Evolutionary conservation across 2,329 filamentous ascomycete species (phyloP).

Genomic region (Arthrobotrys iridis): DNA sequence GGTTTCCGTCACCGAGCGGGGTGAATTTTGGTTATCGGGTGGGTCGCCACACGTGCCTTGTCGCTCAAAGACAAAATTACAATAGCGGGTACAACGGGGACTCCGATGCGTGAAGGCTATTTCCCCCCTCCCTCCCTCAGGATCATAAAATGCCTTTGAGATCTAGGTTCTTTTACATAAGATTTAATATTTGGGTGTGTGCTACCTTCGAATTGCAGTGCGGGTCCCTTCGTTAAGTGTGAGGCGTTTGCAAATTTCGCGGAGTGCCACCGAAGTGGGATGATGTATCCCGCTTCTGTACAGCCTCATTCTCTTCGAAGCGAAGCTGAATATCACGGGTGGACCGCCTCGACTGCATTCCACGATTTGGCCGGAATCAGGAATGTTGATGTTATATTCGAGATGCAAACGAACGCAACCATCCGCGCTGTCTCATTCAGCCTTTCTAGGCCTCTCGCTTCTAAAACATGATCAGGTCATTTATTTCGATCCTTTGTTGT

Average conservation of each 20-base stretch:
- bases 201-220: not conserved
- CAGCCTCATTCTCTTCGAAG: not conserved
- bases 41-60: slow-evolving; percentile 11
- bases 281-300: not conserved
- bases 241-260: slow-evolving; percentile 8
- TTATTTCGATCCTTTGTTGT: slow-evolving; percentile 22
- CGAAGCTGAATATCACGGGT: not conserved
- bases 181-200: not conserved
- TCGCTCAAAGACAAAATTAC: slow-evolving; percentile 9
- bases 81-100: not conserved
- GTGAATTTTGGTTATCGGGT: not conserved
- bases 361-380: not conserved
- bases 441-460: slow-evolving; percentile 8
- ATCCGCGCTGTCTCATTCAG: not conserved
- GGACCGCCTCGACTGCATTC: not conserved
- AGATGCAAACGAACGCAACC: not conserved
- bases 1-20: slow-evolving; percentile 26
- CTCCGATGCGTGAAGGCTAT: slow-evolving; percentile 23
- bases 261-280: slow-evolving; percentile 6
- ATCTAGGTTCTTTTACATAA: not conserved
- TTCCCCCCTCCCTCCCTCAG: not conserved
- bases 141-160: not conserved
- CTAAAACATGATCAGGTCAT: slow-evolving; percentile 1
- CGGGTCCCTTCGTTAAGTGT: slow-evolving; percentile 1
- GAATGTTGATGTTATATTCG: not conserved